Evolutionary conservation across 805 yeast genomes (phyloP).

Genomic region (Nakazawaea wickerhamii): DNA sequence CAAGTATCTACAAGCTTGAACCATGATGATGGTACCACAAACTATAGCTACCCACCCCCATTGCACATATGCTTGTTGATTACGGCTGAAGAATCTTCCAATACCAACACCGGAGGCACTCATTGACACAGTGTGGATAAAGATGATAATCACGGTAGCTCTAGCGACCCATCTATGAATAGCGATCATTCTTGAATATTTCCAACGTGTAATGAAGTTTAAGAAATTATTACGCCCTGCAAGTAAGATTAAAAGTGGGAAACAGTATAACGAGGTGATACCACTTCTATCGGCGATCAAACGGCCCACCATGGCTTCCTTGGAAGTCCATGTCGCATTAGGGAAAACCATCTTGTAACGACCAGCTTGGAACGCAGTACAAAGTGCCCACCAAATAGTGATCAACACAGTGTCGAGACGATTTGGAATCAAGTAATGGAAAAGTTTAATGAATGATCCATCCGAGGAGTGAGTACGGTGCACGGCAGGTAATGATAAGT

Average conservation of each 20-base stretch:
- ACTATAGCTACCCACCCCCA: constrained; percentile 25
- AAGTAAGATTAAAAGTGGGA: constrained; percentile 50
- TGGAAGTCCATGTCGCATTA: constrained; percentile 1
- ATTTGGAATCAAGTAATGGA: constrained; percentile 38
- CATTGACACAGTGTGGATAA: constrained; percentile 38
- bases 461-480: constrained; percentile 2
- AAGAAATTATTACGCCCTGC: constrained; percentile 60
- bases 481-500: constrained; percentile 18
- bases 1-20: constrained; percentile 37
- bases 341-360: constrained; percentile 13
- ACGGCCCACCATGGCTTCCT: constrained; percentile 21
- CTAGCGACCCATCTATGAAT: constrained; percentile 57
- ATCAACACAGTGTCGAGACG: constrained; percentile 45
- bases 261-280: constrained; percentile 37
- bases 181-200: constrained; percentile 45
- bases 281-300: constrained; percentile 50
- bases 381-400: constrained; percentile 27
- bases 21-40: constrained; percentile 32
- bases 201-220: constrained; percentile 58
- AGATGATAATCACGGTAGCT: constrained; percentile 31
- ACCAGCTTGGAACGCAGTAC: constrained; percentile 17
- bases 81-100: constrained; percentile 17
- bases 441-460: not conserved
- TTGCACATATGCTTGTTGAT: constrained; percentile 1
- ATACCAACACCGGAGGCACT: constrained; percentile 20